Base-by-base conservation (phyloP, 1,284 basidiomycete genomes). In the Cystobasidium sp. region DNA sequence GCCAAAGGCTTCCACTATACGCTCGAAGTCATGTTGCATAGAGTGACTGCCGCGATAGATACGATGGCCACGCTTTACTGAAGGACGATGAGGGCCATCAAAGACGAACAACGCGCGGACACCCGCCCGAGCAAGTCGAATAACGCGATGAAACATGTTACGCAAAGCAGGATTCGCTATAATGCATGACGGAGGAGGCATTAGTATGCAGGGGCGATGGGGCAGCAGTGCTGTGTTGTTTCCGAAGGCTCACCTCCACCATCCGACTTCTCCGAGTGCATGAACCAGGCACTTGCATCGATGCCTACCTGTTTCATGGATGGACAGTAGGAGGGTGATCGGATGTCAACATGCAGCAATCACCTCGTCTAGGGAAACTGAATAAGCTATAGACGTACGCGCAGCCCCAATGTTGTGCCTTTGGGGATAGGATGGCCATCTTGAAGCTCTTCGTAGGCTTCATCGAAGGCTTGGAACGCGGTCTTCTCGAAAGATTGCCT, bases 21-120 rank as follows among this genome's bases (percentile, higher is more conserved):
- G 85, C 82, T 92, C 91, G 87, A 94, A 91, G 20, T 87, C 86
- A 68, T 84, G 83, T 9, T 86, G 86, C 69, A 91, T 85, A 82
- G 87, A 87, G 79, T 91, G 88, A n/a, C 84, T 82, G 18, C 88
- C 86, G 2, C 82, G 86, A 56, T 85, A 87, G 61, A 91, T 88
- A 62, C 86, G 84, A 82, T 91, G 91, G 9, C 90, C 90, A 39
- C 94, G 86, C 84, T 99, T 99, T 78, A 90, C 83, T 3, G 86
- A 84, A 0, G 96, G 96, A 63, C 94, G 87, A 66, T 89, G 86
- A 0, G 92, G 90, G 0, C 96, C 96, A 82, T 99, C 95, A 80
- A 97, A 97, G 0, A 98, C 92, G 82, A 98, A 97, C 1, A 98
- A 84, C 0, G 93, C 92, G 22, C 94, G 86, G 76, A 96, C 88